Percentiles rank a stretch among this genome's conserved stretches.
Evolutionary conservation across 169 alveolate species (phyloP).

Genomic region (Cardiosporidium cionae): DNA sequence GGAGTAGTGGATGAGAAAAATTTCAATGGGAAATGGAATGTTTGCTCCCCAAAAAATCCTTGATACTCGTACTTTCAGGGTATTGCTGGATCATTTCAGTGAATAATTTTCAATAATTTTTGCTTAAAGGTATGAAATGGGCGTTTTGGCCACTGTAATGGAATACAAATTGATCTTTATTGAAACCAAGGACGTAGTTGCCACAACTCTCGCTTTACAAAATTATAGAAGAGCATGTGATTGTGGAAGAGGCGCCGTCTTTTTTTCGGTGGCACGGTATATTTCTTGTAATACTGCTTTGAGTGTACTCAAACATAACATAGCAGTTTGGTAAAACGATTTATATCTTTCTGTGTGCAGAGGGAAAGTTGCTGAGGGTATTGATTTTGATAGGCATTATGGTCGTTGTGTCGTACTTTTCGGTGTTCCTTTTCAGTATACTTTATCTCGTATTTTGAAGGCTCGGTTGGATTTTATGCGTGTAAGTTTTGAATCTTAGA

Average conservation of each 20-base stretch:
- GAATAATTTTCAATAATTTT: too few relatives aligned
- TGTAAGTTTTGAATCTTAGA: slow-evolving; percentile 13
- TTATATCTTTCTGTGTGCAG: slow-evolving; percentile 35
- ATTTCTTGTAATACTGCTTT: neutral
- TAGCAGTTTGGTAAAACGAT: too few relatives aligned
- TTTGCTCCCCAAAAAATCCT: too few relatives aligned
- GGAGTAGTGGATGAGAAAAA: too few relatives aligned
- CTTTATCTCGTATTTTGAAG: slow-evolving; percentile 79
- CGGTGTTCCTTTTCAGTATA: slow-evolving; percentile 93
- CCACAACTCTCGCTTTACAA: slow-evolving; percentile 85
- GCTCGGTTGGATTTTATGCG: slow-evolving; percentile 76
- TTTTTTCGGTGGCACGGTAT: slow-evolving; percentile 81
- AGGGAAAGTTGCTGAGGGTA: slow-evolving; percentile 98
- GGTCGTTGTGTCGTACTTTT: slow-evolving; percentile 94
- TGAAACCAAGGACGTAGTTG: slow-evolving; percentile 92
- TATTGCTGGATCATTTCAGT: too few relatives aligned
- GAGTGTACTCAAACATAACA: too few relatives aligned
- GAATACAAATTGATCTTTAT: slow-evolving; percentile 87
- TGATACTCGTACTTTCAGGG: too few relatives aligned
- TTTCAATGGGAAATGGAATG: too few relatives aligned
- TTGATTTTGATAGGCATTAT: slow-evolving; percentile 95
- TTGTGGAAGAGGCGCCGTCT: slow-evolving; percentile 96
- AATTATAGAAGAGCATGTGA: slow-evolving; percentile 91
- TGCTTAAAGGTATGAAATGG: slow-evolving; percentile 88
- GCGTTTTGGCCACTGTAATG: slow-evolving; percentile 78